Base-by-base conservation (phyloP, 2,329 filamentous ascomycete genomes). In the Colletotrichum orbiculare region DNA sequence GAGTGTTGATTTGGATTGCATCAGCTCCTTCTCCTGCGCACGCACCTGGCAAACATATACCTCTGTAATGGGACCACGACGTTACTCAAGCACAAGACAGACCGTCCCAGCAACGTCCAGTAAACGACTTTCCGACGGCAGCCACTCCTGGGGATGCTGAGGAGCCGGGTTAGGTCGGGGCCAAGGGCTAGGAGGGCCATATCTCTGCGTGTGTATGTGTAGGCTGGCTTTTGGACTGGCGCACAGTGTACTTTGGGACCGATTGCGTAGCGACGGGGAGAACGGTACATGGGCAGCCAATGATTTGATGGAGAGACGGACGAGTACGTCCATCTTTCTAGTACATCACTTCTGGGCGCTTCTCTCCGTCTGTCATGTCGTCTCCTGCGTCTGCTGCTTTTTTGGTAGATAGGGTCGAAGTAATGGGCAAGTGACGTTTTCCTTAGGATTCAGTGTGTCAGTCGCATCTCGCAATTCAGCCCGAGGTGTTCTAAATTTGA, bases 1-100 rank as follows among this genome's bases (percentile, higher is more conserved):
- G 64, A 66, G 64, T 64, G 64, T 66, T 66, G 54, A 54, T 66
- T 66, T 64, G 64, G 60, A 41, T 66, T 54, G 60, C 48, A 47
- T 41, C 60, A 54, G 60, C 53, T 66, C 34, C 54, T 43, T 52
- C 58, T 62, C 12, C 53, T 45, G 52, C 64, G 59, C 60, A 64
- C 60, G 48, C 53, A 66, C 55, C 56, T 58, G 46, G 56, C 62
- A 61, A 39, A 59, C 43, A 62, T 57, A 65, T 65, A 65, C 58
- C 50, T 65, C 58, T 65, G 62, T 62, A 62, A 65, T 55, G 58
- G 62, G 62, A 65, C 57, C 41, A 61, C 46, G 58, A 52, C 46
- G 46, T 52, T 65, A 58, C 50, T 53, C 37, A 55, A 46, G 58
- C 57, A 52, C 13, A 46, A 52, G 45, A 52, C 39, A 34, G 35